Base-by-base conservation (phyloP, 2,329 filamentous ascomycete genomes). In the Aspergillus nomiae region DNA sequence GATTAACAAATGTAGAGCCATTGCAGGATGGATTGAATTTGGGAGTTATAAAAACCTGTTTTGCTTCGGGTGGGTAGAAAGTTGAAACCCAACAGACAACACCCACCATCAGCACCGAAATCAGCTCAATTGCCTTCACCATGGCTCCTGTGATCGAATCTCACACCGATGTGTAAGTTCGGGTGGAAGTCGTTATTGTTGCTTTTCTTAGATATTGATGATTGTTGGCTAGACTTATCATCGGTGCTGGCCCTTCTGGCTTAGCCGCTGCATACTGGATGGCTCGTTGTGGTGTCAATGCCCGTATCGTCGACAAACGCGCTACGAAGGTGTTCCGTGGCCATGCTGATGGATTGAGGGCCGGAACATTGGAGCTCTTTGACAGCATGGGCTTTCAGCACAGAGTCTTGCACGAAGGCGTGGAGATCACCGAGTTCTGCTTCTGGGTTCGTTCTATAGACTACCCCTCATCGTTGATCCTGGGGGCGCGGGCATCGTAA, bases 331-430 rank as follows among this genome's bases (percentile, higher is more conserved):
- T 75, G 50, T 64, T 69, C 45, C 61, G 65, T 26, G 70, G 73
- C 26, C 71, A 73, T 59, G 69, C 69, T 9, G 63, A 69, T 60
- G 61, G 64, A 9, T 51, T 66, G 43, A 60, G 63, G 32, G 60
- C 62, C 26, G 62, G 63, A 32, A 67, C 67, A 24, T 45, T 65
- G n/a, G 66, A 69, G 74, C 89, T 92, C 14, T 86, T 92, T 60
- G 87, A 92, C 68, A 88, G 86, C 62, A 89, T 92, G 67, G 89
- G 87, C 1, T 86, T 92, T 66, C 86, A 81, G 6, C 85, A 91
- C 67, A 79, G 84, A 11, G 85, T 84, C 1, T 86, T 86, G 84
- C 87, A 87, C 60, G 89, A 91, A 68, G 83, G 86, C 10, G 89
- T 90, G 71, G 88, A 88, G 70, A 85, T 90, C 80, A 80, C 89